Base-by-base conservation (phyloP, 371 early-diverging fungal species). In the Smittium culicis region DNA sequence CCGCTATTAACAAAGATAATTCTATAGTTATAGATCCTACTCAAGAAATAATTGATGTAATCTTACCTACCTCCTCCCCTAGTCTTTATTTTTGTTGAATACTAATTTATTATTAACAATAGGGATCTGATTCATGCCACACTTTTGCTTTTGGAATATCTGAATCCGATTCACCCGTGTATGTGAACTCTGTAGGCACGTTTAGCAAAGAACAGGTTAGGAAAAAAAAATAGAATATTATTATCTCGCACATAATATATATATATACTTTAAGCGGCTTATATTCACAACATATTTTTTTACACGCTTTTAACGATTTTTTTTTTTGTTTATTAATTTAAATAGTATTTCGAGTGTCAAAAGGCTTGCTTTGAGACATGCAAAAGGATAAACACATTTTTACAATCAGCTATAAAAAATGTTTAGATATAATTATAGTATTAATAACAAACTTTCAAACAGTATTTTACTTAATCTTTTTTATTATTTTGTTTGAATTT, bases 11-110 rank as follows among this genome's bases (percentile, higher is more conserved):
- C 54, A 67, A 69, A 8, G 75, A 79, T n/a, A 84, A 85, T 33
- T 68, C 72, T 2, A 71, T 91, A 31, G 64, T 91, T 1, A 73
- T 93, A 70, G 94, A 96, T 76, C 94, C 94, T 5, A 86, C 85
- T 1, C 69, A 69, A 61, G 97, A 95, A 75, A 68, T 83, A 34
- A 20, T 57, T 29, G 29, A n/a, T 34, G 61, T 60, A 55, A 25
- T 32, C 30, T 61, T 29, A 30, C 33, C 30, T 33, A 24, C 29
- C 1, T 30, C 56, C 56, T 14, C 35, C 1, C 64, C 20, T 1
- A 34, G 30, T n/a, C 66, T 29, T 34, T 60, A 61, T 54, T 34
- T 58, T 32, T 16, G 34, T 24, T 3, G n/a, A 24, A 30, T n/a
- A n/a, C 8, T 57, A 20, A 11, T 11, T 20, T 20, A 57, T 27